Conservation (phyloP, 106 monocot genomes). For the Dioscorea alata region DNA sequence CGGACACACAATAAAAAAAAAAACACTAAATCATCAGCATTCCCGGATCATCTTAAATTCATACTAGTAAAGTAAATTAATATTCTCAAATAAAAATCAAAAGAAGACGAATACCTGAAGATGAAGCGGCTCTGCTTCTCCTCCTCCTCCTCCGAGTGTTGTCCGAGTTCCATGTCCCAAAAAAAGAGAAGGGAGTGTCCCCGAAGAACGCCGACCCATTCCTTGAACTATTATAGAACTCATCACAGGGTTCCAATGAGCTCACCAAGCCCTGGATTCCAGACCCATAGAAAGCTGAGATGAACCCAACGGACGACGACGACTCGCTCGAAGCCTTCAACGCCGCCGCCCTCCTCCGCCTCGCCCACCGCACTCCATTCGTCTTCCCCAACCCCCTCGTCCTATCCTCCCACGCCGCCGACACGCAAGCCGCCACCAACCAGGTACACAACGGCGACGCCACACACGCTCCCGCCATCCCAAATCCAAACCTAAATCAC, state of each 20-base stretch:
- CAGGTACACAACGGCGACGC: constrained; percentile 56
- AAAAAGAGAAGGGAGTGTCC: constrained; percentile 8
- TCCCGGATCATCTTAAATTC: no score
- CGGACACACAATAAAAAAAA: no score
- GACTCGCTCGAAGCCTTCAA: neutral
- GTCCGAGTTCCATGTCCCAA: constrained; percentile 6
- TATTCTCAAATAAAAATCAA: constrained; percentile 49
- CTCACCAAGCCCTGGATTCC: constrained; percentile 26
- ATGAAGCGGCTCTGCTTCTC: neutral
- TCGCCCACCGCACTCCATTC: neutral
- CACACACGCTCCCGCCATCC: constrained; percentile 39
- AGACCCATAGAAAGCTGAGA: constrained; percentile 23
- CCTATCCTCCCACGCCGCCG: constrained; percentile 29
- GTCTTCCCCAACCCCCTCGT: neutral
- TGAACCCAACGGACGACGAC: neutral
- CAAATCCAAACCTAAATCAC: neutral
- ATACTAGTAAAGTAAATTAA: no score
- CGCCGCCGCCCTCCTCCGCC: constrained; percentile 5
- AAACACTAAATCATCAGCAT: no score
- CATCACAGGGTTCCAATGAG: constrained; percentile 27
- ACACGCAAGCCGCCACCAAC: constrained; percentile 65
- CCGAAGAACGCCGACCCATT: constrained; percentile 10
- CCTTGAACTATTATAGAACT: constrained; percentile 13
- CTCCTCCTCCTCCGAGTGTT: constrained; percentile 7
- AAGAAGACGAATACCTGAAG: constrained; percentile 32